phyloP scores from a whole-genome alignment of 192 early-diverging fungal species.

The Coemansia erecta region DNA sequence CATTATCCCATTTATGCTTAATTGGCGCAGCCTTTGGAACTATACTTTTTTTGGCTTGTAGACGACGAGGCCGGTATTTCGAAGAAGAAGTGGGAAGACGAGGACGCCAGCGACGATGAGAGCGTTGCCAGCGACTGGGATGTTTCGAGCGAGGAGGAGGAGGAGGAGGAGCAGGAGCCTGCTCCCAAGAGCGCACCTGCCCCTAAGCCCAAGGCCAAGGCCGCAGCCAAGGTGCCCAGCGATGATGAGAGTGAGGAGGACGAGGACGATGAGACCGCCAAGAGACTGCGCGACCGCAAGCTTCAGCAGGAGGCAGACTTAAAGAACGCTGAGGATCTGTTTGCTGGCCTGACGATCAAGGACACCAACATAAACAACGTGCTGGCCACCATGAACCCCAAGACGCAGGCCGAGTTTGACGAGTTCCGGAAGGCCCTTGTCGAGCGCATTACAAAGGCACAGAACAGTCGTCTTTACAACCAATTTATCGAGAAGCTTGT shows the following conservation, averaged over 20 bases:
- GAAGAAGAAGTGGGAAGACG: slow-evolving; percentile 61
- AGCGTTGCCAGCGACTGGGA: slow-evolving; percentile 62
- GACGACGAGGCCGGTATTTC: slow-evolving; percentile 12
- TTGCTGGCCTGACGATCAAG: slow-evolving; percentile 61
- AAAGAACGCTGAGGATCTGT: slow-evolving; percentile 62
- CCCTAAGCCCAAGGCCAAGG: slow-evolving; percentile 53
- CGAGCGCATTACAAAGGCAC: slow-evolving; percentile 56
- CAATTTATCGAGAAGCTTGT: slow-evolving; percentile 65
- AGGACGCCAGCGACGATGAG: slow-evolving; percentile 62
- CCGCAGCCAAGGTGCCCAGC: slow-evolving; percentile 62
- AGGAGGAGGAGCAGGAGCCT: slow-evolving; percentile 13
- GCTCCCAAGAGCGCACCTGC: slow-evolving; percentile 10
- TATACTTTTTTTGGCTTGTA: background rate
- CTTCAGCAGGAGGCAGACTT: slow-evolving; percentile 64
- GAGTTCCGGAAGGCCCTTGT: slow-evolving; percentile 62
- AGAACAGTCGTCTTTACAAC: slow-evolving; percentile 45
- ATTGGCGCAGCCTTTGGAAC: background rate
- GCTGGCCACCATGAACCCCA: slow-evolving; percentile 56
- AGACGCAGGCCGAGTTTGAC: slow-evolving; percentile 68
- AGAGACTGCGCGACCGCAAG: slow-evolving; percentile 56
- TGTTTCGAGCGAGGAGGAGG: slow-evolving; percentile 56
- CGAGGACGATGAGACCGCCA: slow-evolving; percentile 47
- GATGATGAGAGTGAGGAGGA: slow-evolving; percentile 41
- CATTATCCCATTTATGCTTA: background rate
- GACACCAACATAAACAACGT: slow-evolving; percentile 24